phyloP scores from a whole-genome alignment of 805 yeast genomes.

The Saccharomycopsis fermentans region DNA sequence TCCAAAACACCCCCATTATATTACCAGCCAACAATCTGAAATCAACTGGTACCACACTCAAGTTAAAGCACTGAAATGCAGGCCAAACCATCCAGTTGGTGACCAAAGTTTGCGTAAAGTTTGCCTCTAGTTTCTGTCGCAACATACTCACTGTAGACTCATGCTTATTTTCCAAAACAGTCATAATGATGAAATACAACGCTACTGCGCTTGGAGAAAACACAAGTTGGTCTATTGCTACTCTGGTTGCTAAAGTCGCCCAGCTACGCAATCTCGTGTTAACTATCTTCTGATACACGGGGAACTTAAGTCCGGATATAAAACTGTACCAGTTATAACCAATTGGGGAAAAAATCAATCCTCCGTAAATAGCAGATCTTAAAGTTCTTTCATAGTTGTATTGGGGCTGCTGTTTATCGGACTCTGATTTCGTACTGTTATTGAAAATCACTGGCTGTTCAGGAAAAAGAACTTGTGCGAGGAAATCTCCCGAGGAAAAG shows the following conservation, averaged over 20 bases:
- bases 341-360: slow-evolving; percentile 63
- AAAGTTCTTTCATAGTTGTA: slow-evolving; percentile 48
- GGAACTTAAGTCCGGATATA: slow-evolving; percentile 22
- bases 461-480: slow-evolving; percentile 55
- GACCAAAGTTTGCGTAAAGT: slow-evolving; percentile 57
- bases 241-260: slow-evolving; percentile 29
- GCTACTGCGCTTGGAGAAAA: slow-evolving; percentile 79
- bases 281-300: slow-evolving; percentile 1
- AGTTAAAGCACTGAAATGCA: slow-evolving; percentile 66
- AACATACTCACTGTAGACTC: slow-evolving; percentile 28
- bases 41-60: slow-evolving; percentile 63
- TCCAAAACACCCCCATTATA: slow-evolving; percentile 71
- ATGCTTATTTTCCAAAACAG: slow-evolving; percentile 47
- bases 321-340: slow-evolving; percentile 62
- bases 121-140: slow-evolving; percentile 33
- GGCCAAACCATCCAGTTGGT: slow-evolving; percentile 93
- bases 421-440: not conserved
- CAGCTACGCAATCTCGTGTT: not conserved
- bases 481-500: slow-evolving; percentile 65
- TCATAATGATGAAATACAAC: slow-evolving; percentile 57
- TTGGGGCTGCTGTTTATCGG: not conserved
- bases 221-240: slow-evolving; percentile 56
- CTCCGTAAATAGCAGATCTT: slow-evolving; percentile 63
- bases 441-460: slow-evolving; percentile 19
- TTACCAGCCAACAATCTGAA: slow-evolving; percentile 62